Percentiles rank a stretch among this genome's conserved stretches.
phyloP scores from a whole-genome alignment of 2,329 filamentous ascomycete genomes.

The Davidsoniella eucalypti region DNA sequence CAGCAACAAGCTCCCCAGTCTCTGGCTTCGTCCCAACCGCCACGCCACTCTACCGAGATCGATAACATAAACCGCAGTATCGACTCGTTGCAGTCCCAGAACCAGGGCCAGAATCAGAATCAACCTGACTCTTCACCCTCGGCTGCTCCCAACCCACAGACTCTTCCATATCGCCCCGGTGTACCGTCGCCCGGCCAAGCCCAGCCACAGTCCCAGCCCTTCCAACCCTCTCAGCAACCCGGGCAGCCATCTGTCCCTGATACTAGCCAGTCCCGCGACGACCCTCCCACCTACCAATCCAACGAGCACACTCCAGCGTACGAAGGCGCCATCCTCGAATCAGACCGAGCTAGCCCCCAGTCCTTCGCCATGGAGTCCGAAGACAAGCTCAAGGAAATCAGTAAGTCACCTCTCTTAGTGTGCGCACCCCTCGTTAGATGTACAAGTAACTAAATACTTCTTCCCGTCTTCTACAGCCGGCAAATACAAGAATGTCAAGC shows the following conservation, averaged over 20 bases:
- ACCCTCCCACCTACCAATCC: constrained; percentile 4
- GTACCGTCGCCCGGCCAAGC: constrained; percentile 18
- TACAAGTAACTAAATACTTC: constrained; percentile 13
- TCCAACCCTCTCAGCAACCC: not conserved
- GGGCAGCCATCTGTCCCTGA: not conserved
- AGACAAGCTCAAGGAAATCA: constrained; percentile 39
- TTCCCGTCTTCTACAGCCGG: constrained; percentile 38
- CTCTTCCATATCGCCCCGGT: constrained; percentile 24
- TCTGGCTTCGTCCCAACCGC: constrained; percentile 1
- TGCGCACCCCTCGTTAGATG: constrained; percentile 2
- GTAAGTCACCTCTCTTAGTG: constrained; percentile 23
- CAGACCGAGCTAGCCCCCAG: constrained; percentile 40
- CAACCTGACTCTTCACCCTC: not conserved
- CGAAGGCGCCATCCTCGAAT: constrained; percentile 28
- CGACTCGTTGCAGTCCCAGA: no score
- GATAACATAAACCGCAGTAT: no score
- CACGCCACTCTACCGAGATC: not conserved
- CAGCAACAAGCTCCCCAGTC: not conserved
- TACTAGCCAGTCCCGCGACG: not conserved
- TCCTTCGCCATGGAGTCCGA: constrained; percentile 30
- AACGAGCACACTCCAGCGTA: constrained; percentile 20
- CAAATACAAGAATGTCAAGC: constrained; percentile 97
- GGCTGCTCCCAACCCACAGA: constrained; percentile 21
- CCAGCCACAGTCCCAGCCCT: constrained; percentile 19
- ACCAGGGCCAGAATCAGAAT: no score